Base-by-base conservation (phyloP, 2,329 filamentous ascomycete species). In the Ophiocordyceps camponoti-floridani region DNA sequence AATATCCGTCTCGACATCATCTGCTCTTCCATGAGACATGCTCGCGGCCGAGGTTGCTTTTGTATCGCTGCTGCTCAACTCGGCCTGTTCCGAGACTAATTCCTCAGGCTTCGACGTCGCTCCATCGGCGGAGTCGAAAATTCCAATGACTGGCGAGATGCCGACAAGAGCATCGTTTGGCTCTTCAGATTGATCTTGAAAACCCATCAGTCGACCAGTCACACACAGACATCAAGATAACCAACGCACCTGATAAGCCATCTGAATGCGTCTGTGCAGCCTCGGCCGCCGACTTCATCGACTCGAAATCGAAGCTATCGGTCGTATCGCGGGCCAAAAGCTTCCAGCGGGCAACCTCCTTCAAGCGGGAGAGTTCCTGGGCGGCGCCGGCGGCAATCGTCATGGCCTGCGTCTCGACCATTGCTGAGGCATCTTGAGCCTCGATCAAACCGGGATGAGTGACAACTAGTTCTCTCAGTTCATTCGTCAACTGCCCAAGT, bases 331-430 rank as follows among this genome's bases (percentile, higher is more conserved):
- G 66, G 8, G 84, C 79, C 35, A 72, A 69, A 38, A 94, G 74
- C 66, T 96, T 96, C 80, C 82, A 93, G 47, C 72, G 72, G 8
- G 82, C 84, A 47, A 91, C 82, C 50, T 88, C 78, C 70, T 91
- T 94, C 30, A 98, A 68, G 40, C 80, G 73, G 31, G 70, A 72
- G 26, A 98, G 72, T 58, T 96, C 85, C 54, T 77, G 79, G 14
- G 88, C 89, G 16, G 87, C 80, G 30, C 76, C 66, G 47, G 86
- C 79, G 4, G 91, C 87, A 47, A 84, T 67, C 16, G 70, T 69
- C 85, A 96, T 95, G 45, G 78, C 88, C 45, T 77, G 70, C 42
- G 82, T 79, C 57, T 95, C 79, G 14, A 94, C 62, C 42, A 80
- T 75, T 40, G 76, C 73, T 5, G 77, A 78, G 35, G 77, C 73